Percentiles rank a stretch among this genome's conserved stretches.
Conservation (phyloP, 306 rosid species). For the Hippophae gyantsensis region DNA sequence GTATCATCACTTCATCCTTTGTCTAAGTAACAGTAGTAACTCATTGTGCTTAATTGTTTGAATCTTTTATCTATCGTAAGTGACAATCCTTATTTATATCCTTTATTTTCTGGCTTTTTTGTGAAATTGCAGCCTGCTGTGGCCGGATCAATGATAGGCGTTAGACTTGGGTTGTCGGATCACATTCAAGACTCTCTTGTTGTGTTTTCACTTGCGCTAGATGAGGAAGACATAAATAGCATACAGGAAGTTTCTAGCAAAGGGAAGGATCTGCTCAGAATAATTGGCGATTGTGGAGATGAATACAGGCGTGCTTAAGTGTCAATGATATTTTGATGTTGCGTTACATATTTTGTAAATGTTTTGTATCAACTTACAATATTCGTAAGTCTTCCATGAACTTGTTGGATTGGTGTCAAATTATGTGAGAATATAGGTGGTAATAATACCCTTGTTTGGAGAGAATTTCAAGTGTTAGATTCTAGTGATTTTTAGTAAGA, state of each 20-base stretch:
- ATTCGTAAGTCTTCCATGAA: no score
- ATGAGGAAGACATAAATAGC: slow-evolving; percentile 65
- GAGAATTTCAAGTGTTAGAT: no score
- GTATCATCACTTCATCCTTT: slow-evolving; percentile 26
- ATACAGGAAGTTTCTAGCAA: slow-evolving; percentile 57
- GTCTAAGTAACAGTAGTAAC: neutral
- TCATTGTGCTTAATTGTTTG: neutral
- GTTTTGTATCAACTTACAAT: neutral
- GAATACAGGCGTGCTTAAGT: slow-evolving; percentile 76
- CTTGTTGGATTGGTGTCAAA: no score
- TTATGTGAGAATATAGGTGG: no score
- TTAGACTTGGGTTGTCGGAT: slow-evolving; percentile 88
- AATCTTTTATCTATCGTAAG: neutral
- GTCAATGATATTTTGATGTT: neutral
- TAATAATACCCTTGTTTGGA: no score
- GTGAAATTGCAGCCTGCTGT: slow-evolving; percentile 64
- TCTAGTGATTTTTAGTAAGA: no score
- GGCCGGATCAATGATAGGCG: slow-evolving; percentile 96
- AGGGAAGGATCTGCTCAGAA: slow-evolving; percentile 74
- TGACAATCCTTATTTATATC: neutral
- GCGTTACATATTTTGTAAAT: slow-evolving; percentile 1
- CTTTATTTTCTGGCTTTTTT: slow-evolving; percentile 10
- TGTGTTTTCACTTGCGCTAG: slow-evolving; percentile 76
- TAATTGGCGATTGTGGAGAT: slow-evolving; percentile 95
- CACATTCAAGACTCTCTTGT: slow-evolving; percentile 63